Conservation (phyloP, 2,329 filamentous ascomycete species). For the Ramularia collo-cygni region DNA sequence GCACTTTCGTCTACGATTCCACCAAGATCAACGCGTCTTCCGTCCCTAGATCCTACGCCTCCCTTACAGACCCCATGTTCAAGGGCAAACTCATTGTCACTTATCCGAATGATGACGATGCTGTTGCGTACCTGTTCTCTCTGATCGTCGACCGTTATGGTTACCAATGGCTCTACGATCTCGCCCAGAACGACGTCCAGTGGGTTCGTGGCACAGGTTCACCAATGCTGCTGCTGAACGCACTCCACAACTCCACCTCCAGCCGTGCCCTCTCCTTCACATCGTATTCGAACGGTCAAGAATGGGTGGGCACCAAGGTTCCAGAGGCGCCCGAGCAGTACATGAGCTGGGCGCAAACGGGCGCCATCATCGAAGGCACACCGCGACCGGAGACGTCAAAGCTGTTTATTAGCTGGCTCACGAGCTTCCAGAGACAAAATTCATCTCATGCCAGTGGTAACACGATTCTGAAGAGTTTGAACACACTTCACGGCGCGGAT, state of each 20-base stretch:
- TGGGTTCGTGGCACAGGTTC: constrained; percentile 48
- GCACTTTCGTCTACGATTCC: constrained; percentile 30
- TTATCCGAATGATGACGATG: constrained; percentile 54
- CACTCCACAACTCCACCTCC: constrained; percentile 14
- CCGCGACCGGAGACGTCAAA: no score
- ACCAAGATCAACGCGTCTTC: constrained; percentile 27
- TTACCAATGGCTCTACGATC: constrained; percentile 39
- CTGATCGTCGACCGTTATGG: constrained; percentile 39
- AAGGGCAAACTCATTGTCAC: constrained; percentile 50
- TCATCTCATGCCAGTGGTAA: no score
- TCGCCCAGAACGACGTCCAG: constrained; percentile 41
- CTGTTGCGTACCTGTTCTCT: constrained; percentile 46
- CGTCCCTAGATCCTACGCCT: constrained; percentile 35
- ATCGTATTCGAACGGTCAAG: not conserved
- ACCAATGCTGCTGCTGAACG: constrained; percentile 29
- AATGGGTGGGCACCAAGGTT: constrained; percentile 2
- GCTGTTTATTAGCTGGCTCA: no score
- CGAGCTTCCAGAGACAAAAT: no score
- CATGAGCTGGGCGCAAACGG: no score
- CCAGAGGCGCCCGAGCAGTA: constrained; percentile 29
- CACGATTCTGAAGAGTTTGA: no score
- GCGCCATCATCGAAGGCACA: no score
- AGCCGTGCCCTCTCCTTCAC: constrained; percentile 15
- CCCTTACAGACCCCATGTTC: constrained; percentile 44
- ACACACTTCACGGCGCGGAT: no score